phyloP scores from a whole-genome alignment of 352 stramenopile genomes.

The Globisporangium echinulatum region DNA sequence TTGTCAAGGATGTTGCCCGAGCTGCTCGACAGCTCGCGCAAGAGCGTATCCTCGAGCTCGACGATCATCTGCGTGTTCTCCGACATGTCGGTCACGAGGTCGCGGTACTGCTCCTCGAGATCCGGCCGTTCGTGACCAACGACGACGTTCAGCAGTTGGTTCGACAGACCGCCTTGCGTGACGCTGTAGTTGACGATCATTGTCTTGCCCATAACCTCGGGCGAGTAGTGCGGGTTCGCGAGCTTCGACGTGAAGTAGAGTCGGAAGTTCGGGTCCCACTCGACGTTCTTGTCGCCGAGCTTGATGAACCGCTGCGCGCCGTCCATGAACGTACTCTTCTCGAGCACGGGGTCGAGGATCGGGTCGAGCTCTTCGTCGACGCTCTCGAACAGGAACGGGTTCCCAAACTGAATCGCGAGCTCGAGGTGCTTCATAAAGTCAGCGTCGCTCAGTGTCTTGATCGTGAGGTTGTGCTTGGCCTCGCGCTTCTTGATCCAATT shows the following conservation, averaged over 20 bases:
- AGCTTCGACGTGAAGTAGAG: slow-evolving; percentile 95
- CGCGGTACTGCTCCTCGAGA: slow-evolving; percentile 90
- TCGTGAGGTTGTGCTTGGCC: slow-evolving; percentile 88
- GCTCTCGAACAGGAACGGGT: slow-evolving; percentile 94
- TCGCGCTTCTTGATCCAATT: slow-evolving; percentile 96
- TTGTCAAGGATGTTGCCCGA: slow-evolving; percentile 94
- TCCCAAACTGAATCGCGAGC: slow-evolving; percentile 93
- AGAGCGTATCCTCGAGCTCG: slow-evolving; percentile 88
- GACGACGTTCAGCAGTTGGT: slow-evolving; percentile 93
- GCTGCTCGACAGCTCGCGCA: slow-evolving; percentile 87
- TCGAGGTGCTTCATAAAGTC: slow-evolving; percentile 96
- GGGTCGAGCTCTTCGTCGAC: slow-evolving; percentile 94
- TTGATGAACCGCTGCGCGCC: slow-evolving; percentile 88
- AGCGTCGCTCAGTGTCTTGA: slow-evolving; percentile 90
- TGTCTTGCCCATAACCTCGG: slow-evolving; percentile 94
- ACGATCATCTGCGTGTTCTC: slow-evolving; percentile 92
- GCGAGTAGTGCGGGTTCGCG: slow-evolving; percentile 92
- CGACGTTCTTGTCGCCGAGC: slow-evolving; percentile 92
- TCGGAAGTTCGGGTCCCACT: slow-evolving; percentile 92
- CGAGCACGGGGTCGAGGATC: slow-evolving; percentile 91
- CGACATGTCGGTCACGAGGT: slow-evolving; percentile 91
- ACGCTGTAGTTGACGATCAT: slow-evolving; percentile 97
- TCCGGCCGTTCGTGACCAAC: slow-evolving; percentile 91
- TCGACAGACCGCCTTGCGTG: slow-evolving; percentile 87
- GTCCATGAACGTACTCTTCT: slow-evolving; percentile 92